These are phyloP conservation scores for Phytophthora sp. DNA, from an alignment of 352 stramenopile species.

Conservation along the genomic window DNA sequence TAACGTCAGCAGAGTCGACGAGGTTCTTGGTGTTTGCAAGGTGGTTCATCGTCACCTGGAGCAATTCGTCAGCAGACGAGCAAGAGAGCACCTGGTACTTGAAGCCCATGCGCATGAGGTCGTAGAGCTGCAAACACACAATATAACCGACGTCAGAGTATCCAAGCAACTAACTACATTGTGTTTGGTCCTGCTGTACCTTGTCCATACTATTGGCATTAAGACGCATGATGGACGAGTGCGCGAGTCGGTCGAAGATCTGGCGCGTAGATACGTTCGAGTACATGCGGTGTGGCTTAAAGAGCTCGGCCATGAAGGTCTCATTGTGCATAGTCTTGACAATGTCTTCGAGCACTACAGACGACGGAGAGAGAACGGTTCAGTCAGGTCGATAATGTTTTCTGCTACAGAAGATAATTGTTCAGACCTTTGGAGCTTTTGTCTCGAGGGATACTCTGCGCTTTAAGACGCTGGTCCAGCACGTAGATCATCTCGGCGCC, in stretches of 20 bases:
- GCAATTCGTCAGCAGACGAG: constrained; percentile 82
- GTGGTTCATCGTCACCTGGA: constrained; percentile 91
- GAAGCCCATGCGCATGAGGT: constrained; percentile 96
- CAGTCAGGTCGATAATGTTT: constrained; percentile 8
- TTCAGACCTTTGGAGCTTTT: constrained; percentile 83
- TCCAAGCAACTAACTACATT: too few relatives aligned
- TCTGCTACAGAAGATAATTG: background rate
- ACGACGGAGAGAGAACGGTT: constrained; percentile 34
- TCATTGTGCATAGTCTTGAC: constrained; percentile 93
- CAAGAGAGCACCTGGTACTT: constrained; percentile 92
- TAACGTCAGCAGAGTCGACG: constrained; percentile 69
- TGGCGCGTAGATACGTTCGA: constrained; percentile 88
- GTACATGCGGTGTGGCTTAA: constrained; percentile 93
- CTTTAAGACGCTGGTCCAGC: constrained; percentile 91
- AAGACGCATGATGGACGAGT: constrained; percentile 95
- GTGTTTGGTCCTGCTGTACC: constrained; percentile 28
- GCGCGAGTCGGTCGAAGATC: constrained; percentile 92
- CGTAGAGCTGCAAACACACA: constrained; percentile 72
- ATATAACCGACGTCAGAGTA: too few relatives aligned
- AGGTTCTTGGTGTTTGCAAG: constrained; percentile 77
- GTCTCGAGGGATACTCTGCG: constrained; percentile 89
- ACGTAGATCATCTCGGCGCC: constrained; percentile 95
- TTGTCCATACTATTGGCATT: constrained; percentile 96
- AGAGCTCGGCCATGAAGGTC: constrained; percentile 92
- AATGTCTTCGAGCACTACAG: constrained; percentile 89